phyloP scores from a whole-genome alignment of 352 stramenopile species.

The Phytopythium montanum region DNA sequence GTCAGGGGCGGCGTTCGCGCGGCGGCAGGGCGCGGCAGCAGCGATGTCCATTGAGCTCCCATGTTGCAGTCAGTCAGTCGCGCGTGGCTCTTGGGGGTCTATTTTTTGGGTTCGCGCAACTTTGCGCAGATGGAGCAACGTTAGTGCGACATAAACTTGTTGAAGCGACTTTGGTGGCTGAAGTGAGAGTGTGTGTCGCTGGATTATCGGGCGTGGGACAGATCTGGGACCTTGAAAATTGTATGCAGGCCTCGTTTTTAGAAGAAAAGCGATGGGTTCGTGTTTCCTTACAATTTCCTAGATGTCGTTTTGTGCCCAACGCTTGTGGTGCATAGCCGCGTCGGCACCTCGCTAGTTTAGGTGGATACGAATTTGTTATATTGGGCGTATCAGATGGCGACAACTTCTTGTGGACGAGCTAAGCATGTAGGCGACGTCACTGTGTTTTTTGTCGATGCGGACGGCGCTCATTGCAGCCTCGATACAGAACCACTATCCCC shows the following conservation, averaged over 20 bases:
- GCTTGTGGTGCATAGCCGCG: background rate
- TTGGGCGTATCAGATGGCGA: background rate
- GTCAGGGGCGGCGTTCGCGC: conserved; percentile 5
- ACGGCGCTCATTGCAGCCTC: no score
- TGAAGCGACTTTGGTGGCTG: background rate
- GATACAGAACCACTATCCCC: no score
- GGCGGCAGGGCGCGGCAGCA: background rate
- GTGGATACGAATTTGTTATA: background rate
- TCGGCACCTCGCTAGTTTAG: background rate
- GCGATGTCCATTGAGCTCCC: background rate
- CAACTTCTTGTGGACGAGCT: no score
- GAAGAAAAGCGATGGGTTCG: background rate
- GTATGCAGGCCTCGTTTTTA: no score
- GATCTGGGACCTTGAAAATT: background rate
- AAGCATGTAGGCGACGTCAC: no score
- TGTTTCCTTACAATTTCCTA: background rate
- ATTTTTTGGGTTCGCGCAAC: conserved; percentile 3
- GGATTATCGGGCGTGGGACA: conserved; percentile 4
- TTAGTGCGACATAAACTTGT: background rate
- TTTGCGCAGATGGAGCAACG: background rate
- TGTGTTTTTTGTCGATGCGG: background rate
- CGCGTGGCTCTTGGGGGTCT: background rate
- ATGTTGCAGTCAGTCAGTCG: background rate
- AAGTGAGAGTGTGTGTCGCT: conserved; percentile 1
- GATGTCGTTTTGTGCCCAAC: conserved; percentile 1